A percentile compares a stretch with the other conserved stretches of the same genome.
phyloP scores from a whole-genome alignment of 2,329 filamentous ascomycete genomes.

The Colletotrichum liaoningense region DNA sequence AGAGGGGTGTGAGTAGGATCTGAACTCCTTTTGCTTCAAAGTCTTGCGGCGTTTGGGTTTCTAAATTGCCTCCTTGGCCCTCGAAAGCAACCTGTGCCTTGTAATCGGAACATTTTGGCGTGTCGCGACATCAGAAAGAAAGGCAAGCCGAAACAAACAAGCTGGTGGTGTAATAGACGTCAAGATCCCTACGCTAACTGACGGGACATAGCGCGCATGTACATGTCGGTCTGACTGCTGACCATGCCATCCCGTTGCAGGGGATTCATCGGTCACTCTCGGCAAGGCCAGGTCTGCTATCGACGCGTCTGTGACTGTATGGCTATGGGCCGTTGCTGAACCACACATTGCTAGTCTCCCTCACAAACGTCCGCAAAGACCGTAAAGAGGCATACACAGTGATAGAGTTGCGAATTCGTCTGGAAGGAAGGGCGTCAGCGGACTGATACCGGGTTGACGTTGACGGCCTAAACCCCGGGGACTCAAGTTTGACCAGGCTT shows the following conservation, averaged over 20 bases:
- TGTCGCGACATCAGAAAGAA: neutral
- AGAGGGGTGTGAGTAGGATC: conserved; percentile 9
- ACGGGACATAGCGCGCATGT: conserved; percentile 6
- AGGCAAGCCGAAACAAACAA: neutral
- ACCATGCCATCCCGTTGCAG: neutral
- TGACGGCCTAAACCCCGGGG: neutral
- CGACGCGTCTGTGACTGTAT: neutral
- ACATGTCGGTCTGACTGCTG: conserved; percentile 25
- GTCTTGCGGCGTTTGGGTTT: neutral
- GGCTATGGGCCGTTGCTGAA: neutral
- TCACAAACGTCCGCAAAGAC: neutral
- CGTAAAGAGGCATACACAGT: neutral
- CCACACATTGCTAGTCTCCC: neutral
- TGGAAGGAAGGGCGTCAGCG: neutral
- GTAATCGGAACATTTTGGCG: neutral
- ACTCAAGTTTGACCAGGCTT: neutral
- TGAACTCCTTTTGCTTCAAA: neutral
- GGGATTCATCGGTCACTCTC: neutral
- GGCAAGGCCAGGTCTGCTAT: neutral
- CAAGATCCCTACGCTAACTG: neutral
- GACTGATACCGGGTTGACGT: no score
- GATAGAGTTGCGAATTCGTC: neutral
- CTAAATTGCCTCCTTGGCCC: neutral
- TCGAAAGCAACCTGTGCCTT: neutral
- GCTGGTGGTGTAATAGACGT: neutral